Conservation (phyloP, 192 early-diverging fungal genomes). For the Backusella morwellensis region DNA sequence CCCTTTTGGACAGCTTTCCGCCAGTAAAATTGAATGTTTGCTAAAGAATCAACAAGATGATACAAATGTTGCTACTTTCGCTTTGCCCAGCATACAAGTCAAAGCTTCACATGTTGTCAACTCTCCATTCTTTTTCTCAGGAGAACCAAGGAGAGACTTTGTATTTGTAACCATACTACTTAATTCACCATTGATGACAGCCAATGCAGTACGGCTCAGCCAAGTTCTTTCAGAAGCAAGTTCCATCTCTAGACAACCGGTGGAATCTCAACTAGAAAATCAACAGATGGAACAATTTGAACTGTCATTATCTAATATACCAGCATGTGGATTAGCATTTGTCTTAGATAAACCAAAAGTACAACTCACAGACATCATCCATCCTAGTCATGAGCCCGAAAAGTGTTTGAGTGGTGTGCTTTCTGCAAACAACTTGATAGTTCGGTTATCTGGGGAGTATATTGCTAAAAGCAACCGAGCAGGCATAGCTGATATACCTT, state of each 20-base stretch:
- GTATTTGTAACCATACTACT: neutral
- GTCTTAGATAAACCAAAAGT: neutral
- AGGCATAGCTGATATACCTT: neutral
- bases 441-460: conserved; percentile 2
- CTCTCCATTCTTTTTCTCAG: neutral
- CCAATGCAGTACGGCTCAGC: neutral
- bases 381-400: neutral
- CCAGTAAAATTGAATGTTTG: neutral
- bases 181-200: neutral
- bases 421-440: neutral
- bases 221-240: neutral
- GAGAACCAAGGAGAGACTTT: neutral
- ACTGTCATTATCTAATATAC: neutral
- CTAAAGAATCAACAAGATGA: neutral
- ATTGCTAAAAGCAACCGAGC: neutral
- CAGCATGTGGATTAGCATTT: neutral
- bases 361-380: neutral
- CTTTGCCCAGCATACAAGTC: neutral
- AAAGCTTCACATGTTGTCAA: neutral
- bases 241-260: neutral
- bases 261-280: neutral
- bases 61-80: neutral
- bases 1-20: neutral
- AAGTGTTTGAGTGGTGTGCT: neutral
- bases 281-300: neutral